phyloP scores from a whole-genome alignment of 768 basidiomycete species.

The Phanerochaete carnosa region DNA sequence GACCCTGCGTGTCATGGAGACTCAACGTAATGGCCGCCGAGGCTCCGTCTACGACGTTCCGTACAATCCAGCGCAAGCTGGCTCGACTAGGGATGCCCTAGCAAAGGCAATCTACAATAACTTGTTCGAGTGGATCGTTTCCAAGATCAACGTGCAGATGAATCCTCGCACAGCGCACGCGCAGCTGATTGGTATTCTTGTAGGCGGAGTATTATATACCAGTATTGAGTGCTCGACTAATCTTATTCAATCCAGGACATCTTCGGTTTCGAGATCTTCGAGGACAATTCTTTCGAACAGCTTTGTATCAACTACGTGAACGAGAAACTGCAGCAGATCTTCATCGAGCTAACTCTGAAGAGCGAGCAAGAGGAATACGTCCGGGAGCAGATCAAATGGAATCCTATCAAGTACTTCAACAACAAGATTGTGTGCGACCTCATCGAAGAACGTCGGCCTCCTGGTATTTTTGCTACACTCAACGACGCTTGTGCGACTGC shows the following conservation, averaged over 20 bases:
- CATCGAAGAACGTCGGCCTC: slow-evolving; percentile 94
- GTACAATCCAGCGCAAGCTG: slow-evolving; percentile 87
- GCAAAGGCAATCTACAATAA: slow-evolving; percentile 98
- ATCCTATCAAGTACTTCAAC: slow-evolving; percentile 98
- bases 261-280: slow-evolving; percentile 98
- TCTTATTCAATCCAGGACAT: slow-evolving; percentile 64
- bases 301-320: slow-evolving; percentile 99
- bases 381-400: slow-evolving; percentile 98
- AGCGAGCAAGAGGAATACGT: slow-evolving; percentile 99
- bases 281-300: slow-evolving; percentile 97
- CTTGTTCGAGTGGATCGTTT: slow-evolving; percentile 98
- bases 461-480: slow-evolving; percentile 95
- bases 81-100: slow-evolving; percentile 85
- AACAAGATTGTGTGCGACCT: slow-evolving; percentile 98
- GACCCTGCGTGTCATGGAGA: slow-evolving; percentile 85
- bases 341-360: slow-evolving; percentile 98
- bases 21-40: slow-evolving; percentile 85
- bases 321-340: slow-evolving; percentile 99
- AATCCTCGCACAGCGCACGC: slow-evolving; percentile 71
- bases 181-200: slow-evolving; percentile 91
- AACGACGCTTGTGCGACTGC: slow-evolving; percentile 99
- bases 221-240: background rate
- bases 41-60: slow-evolving; percentile 98
- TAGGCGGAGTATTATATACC: slow-evolving; percentile 27
- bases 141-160: slow-evolving; percentile 94